A percentile compares a stretch with the other conserved stretches of the same genome.
Conservation (phyloP, 495 filamentous ascomycete species). For the Emericellopsis terricola region DNA sequence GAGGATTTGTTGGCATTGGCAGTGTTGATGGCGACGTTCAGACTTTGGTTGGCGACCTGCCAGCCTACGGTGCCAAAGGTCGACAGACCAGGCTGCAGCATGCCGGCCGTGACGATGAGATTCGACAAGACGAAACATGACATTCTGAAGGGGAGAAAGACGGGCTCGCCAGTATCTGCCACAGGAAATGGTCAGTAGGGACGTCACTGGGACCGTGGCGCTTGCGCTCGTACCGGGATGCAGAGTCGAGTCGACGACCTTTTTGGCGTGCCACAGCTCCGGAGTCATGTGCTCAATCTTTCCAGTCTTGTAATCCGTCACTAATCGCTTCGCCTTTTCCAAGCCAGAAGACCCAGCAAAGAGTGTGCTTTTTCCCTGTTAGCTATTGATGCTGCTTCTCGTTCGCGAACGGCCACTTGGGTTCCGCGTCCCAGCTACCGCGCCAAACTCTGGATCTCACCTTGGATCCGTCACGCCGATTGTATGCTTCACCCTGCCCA, state of each 20-base stretch:
- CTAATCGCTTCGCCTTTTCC: conserved; percentile 60
- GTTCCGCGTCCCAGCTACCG: neutral
- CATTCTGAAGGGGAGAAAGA: conserved; percentile 93
- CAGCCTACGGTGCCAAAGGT: conserved; percentile 80
- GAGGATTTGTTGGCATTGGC: conserved; percentile 96
- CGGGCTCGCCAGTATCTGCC: conserved; percentile 74
- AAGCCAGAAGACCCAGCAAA: conserved; percentile 58
- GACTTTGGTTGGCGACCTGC: conserved; percentile 93
- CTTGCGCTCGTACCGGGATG: conserved; percentile 54
- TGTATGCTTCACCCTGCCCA: conserved; percentile 83
- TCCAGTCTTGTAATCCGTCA: conserved; percentile 69
- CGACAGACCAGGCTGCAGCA: conserved; percentile 75
- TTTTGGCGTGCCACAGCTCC: conserved; percentile 88
- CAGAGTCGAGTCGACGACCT: conserved; percentile 86
- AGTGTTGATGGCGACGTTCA: conserved; percentile 94
- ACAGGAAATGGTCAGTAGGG: conserved; percentile 6
- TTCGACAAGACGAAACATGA: conserved; percentile 89
- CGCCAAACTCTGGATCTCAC: too few relatives aligned
- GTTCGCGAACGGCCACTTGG: neutral
- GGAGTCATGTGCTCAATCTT: conserved; percentile 63
- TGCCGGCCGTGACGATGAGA: conserved; percentile 89
- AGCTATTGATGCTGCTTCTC: conserved; percentile 2
- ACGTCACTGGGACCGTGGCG: too few relatives aligned
- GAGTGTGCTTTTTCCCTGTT: too few relatives aligned
- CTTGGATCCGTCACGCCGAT: conserved; percentile 86